Evolutionary conservation across 805 yeast species (phyloP).

Genomic region (Nakazawaea ernobii): DNA sequence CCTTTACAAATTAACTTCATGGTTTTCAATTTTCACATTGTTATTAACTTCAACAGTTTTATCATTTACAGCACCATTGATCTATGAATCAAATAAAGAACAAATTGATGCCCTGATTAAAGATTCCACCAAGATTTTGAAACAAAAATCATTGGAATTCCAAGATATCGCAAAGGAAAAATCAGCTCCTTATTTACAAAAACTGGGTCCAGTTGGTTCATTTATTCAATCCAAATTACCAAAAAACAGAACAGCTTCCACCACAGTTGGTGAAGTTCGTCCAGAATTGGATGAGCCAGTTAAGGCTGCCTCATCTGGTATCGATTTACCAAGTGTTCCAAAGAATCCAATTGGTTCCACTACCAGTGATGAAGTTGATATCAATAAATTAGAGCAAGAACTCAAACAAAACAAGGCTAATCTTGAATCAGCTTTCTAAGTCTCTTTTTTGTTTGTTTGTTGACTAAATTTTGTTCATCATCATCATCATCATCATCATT

Average conservation of each 20-base stretch:
- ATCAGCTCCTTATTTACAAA: constrained; percentile 53
- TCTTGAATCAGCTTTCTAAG: constrained; percentile 4
- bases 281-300: constrained; percentile 7
- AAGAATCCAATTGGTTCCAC: background rate
- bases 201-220: constrained; percentile 60
- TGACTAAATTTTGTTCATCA: too few species aligned
- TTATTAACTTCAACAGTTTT: constrained; percentile 49
- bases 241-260: constrained; percentile 60
- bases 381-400: constrained; percentile 8
- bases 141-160: constrained; percentile 42
- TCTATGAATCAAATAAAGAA: constrained; percentile 68
- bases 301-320: constrained; percentile 5
- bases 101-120: constrained; percentile 67
- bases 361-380: constrained; percentile 9
- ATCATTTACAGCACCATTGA: constrained; percentile 69
- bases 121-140: constrained; percentile 38
- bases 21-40: constrained; percentile 69
- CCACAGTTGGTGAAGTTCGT: constrained; percentile 43
- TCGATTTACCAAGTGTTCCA: constrained; percentile 10
- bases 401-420: constrained; percentile 1
- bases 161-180: constrained; percentile 31
- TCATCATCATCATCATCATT: background rate
- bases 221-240: constrained; percentile 54
- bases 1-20: constrained; percentile 65
- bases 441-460: too few species aligned